Percentiles rank a stretch among this genome's conserved stretches.
Evolutionary conservation across 179 eudicot genomes (phyloP).

Genomic region (Beta lomatogona): DNA sequence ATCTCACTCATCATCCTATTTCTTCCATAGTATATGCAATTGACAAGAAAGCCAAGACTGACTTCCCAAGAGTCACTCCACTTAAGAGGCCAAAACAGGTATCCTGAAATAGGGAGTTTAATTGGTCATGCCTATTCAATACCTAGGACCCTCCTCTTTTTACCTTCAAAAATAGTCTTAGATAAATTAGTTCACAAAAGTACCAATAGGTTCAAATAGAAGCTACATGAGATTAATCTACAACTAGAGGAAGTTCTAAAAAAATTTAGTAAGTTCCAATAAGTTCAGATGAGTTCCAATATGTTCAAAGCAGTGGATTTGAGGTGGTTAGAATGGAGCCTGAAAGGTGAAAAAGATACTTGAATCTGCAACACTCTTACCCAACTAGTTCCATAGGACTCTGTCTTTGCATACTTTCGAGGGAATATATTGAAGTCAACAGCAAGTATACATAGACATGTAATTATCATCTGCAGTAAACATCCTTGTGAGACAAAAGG

Average conservation of each 20-base stretch:
- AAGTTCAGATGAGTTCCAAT: no score
- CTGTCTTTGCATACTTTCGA: slow-evolving; percentile 91
- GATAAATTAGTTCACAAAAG: no score
- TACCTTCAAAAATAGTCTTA: no score
- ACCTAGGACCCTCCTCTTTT: no score
- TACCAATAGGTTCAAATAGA: no score
- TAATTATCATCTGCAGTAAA: slow-evolving; percentile 76
- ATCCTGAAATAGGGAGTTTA: background rate
- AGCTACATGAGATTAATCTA: no score
- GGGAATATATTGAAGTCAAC: slow-evolving; percentile 96
- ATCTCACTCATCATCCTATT: background rate
- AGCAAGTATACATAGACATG: slow-evolving; percentile 87
- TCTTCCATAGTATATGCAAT: background rate
- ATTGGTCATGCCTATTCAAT: background rate
- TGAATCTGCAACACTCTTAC: slow-evolving; percentile 46
- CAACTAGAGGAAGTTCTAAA: no score
- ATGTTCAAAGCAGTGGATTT: no score
- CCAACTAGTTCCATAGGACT: slow-evolving; percentile 91
- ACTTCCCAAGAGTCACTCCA: background rate
- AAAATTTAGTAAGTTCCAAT: no score
- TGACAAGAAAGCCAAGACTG: background rate
- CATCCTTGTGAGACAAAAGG: slow-evolving; percentile 41
- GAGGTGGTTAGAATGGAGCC: no score
- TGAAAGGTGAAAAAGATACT: background rate
- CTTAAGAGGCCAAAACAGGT: background rate